These are phyloP conservation scores for Pythium rishiriense DNA, from an alignment of 352 stramenopile genomes.

Conservation along the genomic window DNA sequence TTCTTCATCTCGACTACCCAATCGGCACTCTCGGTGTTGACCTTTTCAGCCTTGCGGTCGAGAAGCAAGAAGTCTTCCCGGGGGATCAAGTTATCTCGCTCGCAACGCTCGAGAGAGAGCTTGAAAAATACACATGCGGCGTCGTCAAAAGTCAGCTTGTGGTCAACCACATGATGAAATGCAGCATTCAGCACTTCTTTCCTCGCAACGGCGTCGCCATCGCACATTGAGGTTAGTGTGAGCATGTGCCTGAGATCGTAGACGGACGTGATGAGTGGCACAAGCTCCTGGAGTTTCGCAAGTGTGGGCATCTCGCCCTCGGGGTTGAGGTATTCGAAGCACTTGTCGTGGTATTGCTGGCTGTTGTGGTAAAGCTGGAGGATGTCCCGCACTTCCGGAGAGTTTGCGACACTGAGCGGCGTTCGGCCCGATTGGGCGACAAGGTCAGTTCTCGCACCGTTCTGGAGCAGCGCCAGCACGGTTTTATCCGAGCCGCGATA, in stretches of 20 bases:
- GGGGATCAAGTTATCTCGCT: slow-evolving; percentile 14
- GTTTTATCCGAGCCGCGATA: not conserved
- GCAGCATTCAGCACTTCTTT: not conserved
- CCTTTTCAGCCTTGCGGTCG: slow-evolving; percentile 16
- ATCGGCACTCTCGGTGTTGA: slow-evolving; percentile 9
- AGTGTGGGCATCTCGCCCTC: not conserved
- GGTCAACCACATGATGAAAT: no score
- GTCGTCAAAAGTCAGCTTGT: slow-evolving; percentile 33
- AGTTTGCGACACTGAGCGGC: slow-evolving; percentile 5
- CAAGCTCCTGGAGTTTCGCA: not conserved
- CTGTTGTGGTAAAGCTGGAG: slow-evolving; percentile 15
- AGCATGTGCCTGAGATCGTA: slow-evolving; percentile 13
- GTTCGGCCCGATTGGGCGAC: not conserved
- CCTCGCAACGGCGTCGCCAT: not conserved
- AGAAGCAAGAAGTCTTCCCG: slow-evolving; percentile 27
- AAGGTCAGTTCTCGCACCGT: not conserved
- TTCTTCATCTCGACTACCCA: slow-evolving; percentile 12
- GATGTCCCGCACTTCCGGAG: not conserved
- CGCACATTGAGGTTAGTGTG: not conserved
- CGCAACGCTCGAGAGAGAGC: slow-evolving; percentile 30
- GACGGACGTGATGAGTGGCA: slow-evolving; percentile 15
- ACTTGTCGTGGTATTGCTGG: slow-evolving; percentile 17
- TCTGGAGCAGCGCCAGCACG: not conserved
- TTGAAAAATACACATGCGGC: slow-evolving; percentile 36
- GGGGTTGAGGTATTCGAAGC: not conserved